Base-by-base conservation (phyloP, 2,329 filamentous ascomycete genomes). In the Dactylellina sp. region DNA sequence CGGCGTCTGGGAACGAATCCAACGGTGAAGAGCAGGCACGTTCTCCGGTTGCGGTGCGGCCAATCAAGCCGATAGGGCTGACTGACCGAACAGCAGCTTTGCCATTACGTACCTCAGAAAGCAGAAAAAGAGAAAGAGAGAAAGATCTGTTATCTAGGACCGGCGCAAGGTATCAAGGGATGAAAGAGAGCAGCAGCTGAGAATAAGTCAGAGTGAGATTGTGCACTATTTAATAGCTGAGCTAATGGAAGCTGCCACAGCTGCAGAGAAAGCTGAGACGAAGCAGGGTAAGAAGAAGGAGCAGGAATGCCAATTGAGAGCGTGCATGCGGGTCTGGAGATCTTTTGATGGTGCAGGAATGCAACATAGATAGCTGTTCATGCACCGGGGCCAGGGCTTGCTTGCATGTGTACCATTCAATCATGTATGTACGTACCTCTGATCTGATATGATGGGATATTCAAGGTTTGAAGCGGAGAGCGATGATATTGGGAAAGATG, bases 21-120 rank as follows among this genome's bases (percentile, higher is more conserved):
- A 53, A 46, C 20, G 37, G 39, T 35, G 20, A 20, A 46, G 18
- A 47, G 18, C 64, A 40, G 39, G 57, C 66, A 71, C 66, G 66
- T 71, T 71, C n/a, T 9, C 37, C 35, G 40, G 28, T 32, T 28
- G 28, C 32, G 9, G 28, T 20, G n/a, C 7, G 47, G 20, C 16
- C 20, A 16, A 22, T n/a, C 42, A 46, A 46, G 39, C 35, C 35
- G 53, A 57, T 57, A 57, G 53, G 53, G 53, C 53, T 57, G 53
- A 57, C 39, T 35, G 39, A 32, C 20, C 37, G n/a, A 40, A 7
- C 12, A 40, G n/a, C n/a, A n/a, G n/a, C n/a, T n/a, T n/a, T n/a
- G n/a, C n/a, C n/a, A 40, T 40, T 55, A 55, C 50, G 35, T 39
- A 53, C 49, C 49, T 28, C 20, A 6, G 3, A 11, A 6, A n/a